Evolutionary conservation across 1,284 basidiomycete species (phyloP), one percentile per base, ranked within the genome.

Genomic region (Apiotrichum sp.): DNA sequence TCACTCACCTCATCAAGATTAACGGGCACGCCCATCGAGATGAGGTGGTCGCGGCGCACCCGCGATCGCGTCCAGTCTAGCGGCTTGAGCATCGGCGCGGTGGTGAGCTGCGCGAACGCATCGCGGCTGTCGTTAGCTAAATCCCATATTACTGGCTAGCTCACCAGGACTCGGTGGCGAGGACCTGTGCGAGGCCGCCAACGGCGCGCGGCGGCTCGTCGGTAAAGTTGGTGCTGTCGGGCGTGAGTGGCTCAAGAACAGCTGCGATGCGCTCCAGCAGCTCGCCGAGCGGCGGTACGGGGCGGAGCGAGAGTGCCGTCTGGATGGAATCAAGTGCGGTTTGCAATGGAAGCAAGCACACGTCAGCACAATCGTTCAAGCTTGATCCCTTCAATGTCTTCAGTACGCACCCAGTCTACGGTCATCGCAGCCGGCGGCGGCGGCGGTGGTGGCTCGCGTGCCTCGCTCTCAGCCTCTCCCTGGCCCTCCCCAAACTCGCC

Each of bases 21-120:
- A 50, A 96, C 87, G 4, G 92, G 92, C 48, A 96, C 86, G 38
- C 93, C 92, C 40, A 96, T 83, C 11, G 88, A 79, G 60, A 93
- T 91, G 43, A 96, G 80, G 65, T 95, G 89, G 67, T 92, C 88
- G 49, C 90, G 80, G 55, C 92, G 83, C 66, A 89, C 89, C 46
- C 87, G 83, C 50, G 90, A 93, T 43, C 90, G 84, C 54, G 85
- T 90, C 92, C 92, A 96, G 67, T 89, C 93, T 47, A 91, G 85
- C 13, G 89, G 86, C 71, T 86, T 74, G 50, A 85, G 82, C 8
- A 74, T 66, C 1, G 78, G 72, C 2, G 74, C 64, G 5, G 71
- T 71, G 1, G 70, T 73, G 78, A 62, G 85, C 59, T 82, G 80
- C 53, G 85, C 83, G 75, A 89, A 89, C 50, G 89, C 74, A 60